Evolutionary conservation across 345 rosid genomes (phyloP).

Genomic region (Hibiscus tridactylites): DNA sequence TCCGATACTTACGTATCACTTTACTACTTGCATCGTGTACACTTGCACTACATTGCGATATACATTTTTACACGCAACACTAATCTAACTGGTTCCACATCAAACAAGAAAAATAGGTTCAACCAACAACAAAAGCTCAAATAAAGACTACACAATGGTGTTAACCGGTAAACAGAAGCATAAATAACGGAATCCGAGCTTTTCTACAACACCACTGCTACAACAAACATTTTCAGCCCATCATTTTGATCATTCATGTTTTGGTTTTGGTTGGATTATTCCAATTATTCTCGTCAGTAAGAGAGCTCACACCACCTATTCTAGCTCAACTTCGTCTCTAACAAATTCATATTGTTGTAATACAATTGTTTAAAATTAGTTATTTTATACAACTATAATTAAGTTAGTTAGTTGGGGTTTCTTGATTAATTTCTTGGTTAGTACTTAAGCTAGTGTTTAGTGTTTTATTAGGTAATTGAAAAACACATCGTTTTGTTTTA

Average conservation of each 20-base stretch:
- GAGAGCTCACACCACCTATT: slow-evolving; percentile 13
- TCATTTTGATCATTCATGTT: slow-evolving; percentile 22
- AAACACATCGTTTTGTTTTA: too few species aligned
- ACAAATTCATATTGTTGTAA: too few species aligned
- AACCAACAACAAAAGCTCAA: slow-evolving; percentile 11
- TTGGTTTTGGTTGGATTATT: slow-evolving; percentile 24
- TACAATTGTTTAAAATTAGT: too few species aligned
- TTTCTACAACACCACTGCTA: slow-evolving; percentile 16
- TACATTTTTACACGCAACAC: not conserved
- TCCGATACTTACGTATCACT: too few species aligned
- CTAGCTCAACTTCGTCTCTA: slow-evolving; percentile 10
- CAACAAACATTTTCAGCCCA: slow-evolving; percentile 18
- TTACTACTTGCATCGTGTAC: too few species aligned
- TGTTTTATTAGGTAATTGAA: too few species aligned
- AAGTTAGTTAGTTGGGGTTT: too few species aligned
- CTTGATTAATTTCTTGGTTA: too few species aligned
- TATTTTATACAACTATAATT: too few species aligned
- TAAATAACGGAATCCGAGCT: slow-evolving; percentile 5
- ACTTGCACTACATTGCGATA: too few species aligned
- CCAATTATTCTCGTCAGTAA: slow-evolving; percentile 37
- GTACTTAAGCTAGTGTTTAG: too few species aligned
- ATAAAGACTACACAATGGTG: slow-evolving; percentile 12
- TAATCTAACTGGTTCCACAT: slow-evolving; percentile 17
- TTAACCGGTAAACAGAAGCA: slow-evolving; percentile 2
- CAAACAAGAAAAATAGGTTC: slow-evolving; percentile 1